These are phyloP conservation scores for Ogataea polymorpha DNA, from an alignment of 805 yeast genomes.

Conservation along the genomic window DNA sequence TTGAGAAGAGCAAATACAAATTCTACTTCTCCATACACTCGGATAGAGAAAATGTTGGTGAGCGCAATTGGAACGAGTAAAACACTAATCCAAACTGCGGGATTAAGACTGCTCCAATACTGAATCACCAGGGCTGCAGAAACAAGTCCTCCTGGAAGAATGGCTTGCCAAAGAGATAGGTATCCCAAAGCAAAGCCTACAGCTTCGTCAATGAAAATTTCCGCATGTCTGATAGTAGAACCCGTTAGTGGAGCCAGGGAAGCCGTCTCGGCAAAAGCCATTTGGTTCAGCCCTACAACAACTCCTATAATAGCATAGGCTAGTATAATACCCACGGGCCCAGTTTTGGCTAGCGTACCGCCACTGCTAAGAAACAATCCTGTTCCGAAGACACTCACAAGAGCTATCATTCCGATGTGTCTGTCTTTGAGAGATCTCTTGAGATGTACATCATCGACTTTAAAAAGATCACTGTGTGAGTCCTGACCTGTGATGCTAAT, in stretches of 20 bases:
- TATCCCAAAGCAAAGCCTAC: neutral
- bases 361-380: too few relatives aligned
- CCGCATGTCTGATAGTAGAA: neutral
- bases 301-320: neutral
- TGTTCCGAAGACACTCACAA: too few relatives aligned
- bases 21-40: conserved; percentile 46
- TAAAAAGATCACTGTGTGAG: too few relatives aligned
- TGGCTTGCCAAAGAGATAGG: neutral
- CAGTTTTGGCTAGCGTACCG: too few relatives aligned
- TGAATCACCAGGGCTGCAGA: too few relatives aligned
- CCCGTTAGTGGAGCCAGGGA: neutral
- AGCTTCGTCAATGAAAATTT: neutral
- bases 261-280: neutral
- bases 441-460: too few relatives aligned
- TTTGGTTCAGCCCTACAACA: neutral
- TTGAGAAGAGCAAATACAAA: conserved; percentile 61
- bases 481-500: too few relatives aligned
- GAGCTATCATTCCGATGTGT: too few relatives aligned
- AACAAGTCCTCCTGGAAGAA: neutral
- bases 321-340: too few relatives aligned
- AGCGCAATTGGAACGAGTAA: conserved; percentile 42
- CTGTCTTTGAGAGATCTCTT: too few relatives aligned
- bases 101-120: too few relatives aligned
- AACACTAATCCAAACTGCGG: conserved; percentile 34
- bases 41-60: conserved; percentile 47